phyloP scores from a whole-genome alignment of 805 yeast species.

The Saccharomyces paradoxus region DNA sequence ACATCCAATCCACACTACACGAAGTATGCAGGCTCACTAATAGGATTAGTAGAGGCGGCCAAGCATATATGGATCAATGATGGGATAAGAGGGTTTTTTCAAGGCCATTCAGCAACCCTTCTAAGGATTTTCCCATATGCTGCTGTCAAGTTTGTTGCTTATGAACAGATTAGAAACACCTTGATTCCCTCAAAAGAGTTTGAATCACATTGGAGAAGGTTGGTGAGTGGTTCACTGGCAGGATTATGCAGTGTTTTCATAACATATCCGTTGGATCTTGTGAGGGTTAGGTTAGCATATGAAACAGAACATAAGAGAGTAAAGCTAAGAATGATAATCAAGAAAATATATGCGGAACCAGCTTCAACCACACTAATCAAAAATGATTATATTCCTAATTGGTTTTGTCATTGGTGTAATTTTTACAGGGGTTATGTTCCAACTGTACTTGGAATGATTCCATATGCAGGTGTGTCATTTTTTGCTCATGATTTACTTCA shows the following conservation, averaged over 20 bases:
- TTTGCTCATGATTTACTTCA: slow-evolving; percentile 88
- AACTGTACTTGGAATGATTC: slow-evolving; percentile 90
- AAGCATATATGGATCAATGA: slow-evolving; percentile 55
- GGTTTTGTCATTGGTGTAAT: slow-evolving; percentile 41
- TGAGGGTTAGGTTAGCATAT: slow-evolving; percentile 87
- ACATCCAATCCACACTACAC: slow-evolving; percentile 86
- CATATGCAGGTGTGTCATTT: slow-evolving; percentile 96
- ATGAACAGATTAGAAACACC: slow-evolving; percentile 79
- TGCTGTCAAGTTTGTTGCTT: slow-evolving; percentile 91
- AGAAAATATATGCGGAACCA: slow-evolving; percentile 27
- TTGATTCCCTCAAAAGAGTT: slow-evolving; percentile 65
- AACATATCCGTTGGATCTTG: slow-evolving; percentile 87
- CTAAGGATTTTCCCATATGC: slow-evolving; percentile 93
- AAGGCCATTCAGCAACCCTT: slow-evolving; percentile 92
- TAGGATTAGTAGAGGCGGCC: slow-evolving; percentile 70
- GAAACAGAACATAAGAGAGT: slow-evolving; percentile 46
- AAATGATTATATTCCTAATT: slow-evolving; percentile 31
- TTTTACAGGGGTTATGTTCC: slow-evolving; percentile 93
- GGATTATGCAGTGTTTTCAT: slow-evolving; percentile 80
- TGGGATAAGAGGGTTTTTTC: slow-evolving; percentile 76
- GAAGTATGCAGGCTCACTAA: slow-evolving; percentile 69
- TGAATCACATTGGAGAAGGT: slow-evolving; percentile 75
- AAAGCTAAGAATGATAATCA: slow-evolving; percentile 21
- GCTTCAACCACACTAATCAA: slow-evolving; percentile 26
- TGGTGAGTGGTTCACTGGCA: slow-evolving; percentile 82